Percentiles rank a stretch among this genome's conserved stretches.
phyloP scores from a whole-genome alignment of 805 yeast genomes.

The Priceomyces melissophilus region DNA sequence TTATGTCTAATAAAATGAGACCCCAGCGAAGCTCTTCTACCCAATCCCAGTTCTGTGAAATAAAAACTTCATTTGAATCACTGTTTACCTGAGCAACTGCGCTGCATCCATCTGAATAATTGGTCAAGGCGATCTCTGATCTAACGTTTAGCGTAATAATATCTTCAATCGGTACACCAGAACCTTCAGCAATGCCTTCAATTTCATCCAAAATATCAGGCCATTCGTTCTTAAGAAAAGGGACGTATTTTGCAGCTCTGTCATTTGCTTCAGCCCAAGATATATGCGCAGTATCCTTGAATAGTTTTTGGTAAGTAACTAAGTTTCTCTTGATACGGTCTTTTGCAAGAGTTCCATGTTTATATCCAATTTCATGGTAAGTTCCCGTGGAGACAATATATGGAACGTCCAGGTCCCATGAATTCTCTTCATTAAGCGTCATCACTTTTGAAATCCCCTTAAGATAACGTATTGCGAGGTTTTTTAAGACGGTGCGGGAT shows the following conservation, averaged over 20 bases:
- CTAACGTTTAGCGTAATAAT: conserved; percentile 1
- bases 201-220: conserved; percentile 1
- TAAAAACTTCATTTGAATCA: neutral
- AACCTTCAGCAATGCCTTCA: neutral
- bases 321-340: neutral
- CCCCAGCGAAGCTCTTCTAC: conserved; percentile 1
- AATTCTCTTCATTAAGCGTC: neutral
- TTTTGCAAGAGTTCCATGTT: neutral
- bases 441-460: too few species aligned
- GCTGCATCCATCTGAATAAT: conserved; percentile 2
- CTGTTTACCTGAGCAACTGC: neutral
- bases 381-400: neutral
- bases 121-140: conserved; percentile 1
- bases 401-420: neutral
- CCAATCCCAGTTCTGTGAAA: conserved; percentile 2
- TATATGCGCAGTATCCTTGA: neutral
- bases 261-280: conserved; percentile 1
- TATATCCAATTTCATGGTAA: neutral
- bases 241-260: neutral
- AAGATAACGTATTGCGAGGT: too few species aligned
- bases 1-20: neutral
- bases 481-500: too few species aligned
- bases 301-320: neutral
- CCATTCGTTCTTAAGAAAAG: neutral
- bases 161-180: neutral